These are phyloP conservation scores for Malus asiatica DNA, from an alignment of 306 rosid species.

Conservation along the genomic window DNA sequence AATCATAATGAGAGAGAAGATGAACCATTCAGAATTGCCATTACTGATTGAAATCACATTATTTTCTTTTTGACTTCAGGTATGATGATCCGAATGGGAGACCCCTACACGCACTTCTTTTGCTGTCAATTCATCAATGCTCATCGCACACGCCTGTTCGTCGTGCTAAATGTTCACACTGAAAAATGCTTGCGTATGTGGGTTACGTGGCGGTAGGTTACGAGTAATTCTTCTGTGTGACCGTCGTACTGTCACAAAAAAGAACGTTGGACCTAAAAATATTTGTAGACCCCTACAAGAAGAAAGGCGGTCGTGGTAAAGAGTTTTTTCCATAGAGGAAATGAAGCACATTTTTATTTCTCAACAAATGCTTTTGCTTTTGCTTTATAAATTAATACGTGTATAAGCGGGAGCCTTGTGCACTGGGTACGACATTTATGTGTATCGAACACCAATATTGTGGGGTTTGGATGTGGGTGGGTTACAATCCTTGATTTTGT, in stretches of 20 bases:
- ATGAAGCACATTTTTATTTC: slow-evolving; percentile 1
- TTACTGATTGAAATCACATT: neutral
- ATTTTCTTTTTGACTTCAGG: neutral
- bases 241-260: neutral
- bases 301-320: neutral
- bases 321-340: neutral
- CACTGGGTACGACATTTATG: no score
- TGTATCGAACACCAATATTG: neutral
- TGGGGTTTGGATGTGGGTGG: slow-evolving; percentile 16
- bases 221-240: neutral
- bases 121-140: slow-evolving; percentile 7
- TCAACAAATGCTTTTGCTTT: slow-evolving; percentile 24
- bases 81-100: neutral
- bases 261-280: neutral
- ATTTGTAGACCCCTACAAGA: neutral
- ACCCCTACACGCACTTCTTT: neutral
- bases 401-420: no score
- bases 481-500: slow-evolving; percentile 8
- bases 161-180: neutral
- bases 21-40: neutral
- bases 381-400: neutral
- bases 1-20: slow-evolving; percentile 13
- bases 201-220: neutral
- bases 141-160: neutral
- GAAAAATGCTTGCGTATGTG: neutral